Percentiles rank a stretch among this genome's conserved stretches.
Evolutionary conservation across 257 asterid genomes (phyloP).

Genomic region (Capsicum chinense): DNA sequence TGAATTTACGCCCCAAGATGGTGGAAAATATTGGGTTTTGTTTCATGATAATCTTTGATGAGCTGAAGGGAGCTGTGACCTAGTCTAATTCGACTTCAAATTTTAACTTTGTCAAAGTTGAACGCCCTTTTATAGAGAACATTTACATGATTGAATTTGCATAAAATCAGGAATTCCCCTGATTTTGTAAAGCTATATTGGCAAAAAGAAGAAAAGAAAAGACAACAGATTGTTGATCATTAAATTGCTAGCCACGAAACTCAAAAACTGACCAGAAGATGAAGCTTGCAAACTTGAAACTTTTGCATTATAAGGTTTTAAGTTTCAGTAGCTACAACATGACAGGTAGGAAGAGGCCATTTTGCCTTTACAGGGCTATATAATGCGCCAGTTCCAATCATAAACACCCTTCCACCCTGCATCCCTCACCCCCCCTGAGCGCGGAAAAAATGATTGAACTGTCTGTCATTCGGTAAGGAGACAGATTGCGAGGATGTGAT

Average conservation of each 20-base stretch:
- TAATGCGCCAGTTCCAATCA: neutral
- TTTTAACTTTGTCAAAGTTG: neutral
- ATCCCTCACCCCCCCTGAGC: neutral
- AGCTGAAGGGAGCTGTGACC: no score
- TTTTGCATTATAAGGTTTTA: neutral
- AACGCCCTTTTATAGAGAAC: neutral
- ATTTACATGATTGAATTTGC: neutral
- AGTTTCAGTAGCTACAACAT: neutral
- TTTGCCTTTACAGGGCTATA: conserved; percentile 16
- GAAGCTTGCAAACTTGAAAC: neutral
- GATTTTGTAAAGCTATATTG: neutral
- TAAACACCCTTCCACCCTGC: neutral
- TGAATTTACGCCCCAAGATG: no score
- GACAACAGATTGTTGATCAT: neutral
- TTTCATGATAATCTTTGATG: no score
- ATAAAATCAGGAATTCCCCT: neutral
- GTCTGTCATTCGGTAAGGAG: conserved; percentile 12
- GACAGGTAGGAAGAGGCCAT: neutral
- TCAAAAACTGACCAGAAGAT: neutral
- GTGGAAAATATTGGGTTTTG: no score
- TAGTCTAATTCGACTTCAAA: neutral
- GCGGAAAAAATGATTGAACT: neutral
- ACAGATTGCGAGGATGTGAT: neutral
- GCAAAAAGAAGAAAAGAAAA: neutral
- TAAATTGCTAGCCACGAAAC: neutral